Conservation (phyloP, 805 yeast species). For the Candida tallmaniae region DNA sequence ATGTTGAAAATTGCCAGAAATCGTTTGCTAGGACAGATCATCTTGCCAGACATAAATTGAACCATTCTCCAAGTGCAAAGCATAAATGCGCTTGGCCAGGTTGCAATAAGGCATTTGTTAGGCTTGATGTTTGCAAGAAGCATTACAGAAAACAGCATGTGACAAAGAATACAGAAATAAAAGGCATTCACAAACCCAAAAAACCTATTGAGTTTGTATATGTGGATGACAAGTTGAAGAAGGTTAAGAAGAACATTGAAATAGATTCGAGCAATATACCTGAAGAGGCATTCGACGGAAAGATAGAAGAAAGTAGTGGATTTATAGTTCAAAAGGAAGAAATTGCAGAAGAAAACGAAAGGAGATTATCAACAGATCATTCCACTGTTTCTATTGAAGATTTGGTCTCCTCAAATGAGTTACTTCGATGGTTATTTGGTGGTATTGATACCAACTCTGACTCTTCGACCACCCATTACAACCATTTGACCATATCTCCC, state of each 20-base stretch:
- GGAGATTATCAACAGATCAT: not conserved
- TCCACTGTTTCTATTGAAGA: slow-evolving; percentile 6
- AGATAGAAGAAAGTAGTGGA: not conserved
- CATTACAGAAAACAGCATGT: slow-evolving; percentile 11
- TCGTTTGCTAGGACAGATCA: slow-evolving; percentile 12
- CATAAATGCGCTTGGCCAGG: slow-evolving; percentile 10
- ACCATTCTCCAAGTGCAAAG: slow-evolving; percentile 5
- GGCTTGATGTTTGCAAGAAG: slow-evolving; percentile 12
- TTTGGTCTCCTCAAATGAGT: slow-evolving; percentile 9
- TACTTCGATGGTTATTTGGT: slow-evolving; percentile 14
- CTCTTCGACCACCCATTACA: slow-evolving; percentile 1
- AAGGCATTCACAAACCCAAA: not conserved
- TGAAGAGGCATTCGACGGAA: not conserved
- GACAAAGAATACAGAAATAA: not conserved
- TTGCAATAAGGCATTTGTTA: slow-evolving; percentile 12
- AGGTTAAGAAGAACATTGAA: not conserved
- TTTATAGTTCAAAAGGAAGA: not conserved
- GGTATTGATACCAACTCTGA: slow-evolving; percentile 7
- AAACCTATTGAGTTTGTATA: slow-evolving; percentile 6
- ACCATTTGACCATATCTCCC: slow-evolving; percentile 6
- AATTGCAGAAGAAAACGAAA: not conserved
- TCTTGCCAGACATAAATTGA: slow-evolving; percentile 10
- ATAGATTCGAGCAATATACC: not conserved
- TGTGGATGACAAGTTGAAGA: slow-evolving; percentile 2
- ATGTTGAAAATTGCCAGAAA: slow-evolving; percentile 6